A percentile compares a stretch with the other conserved stretches of the same genome.
Conservation (phyloP, 441 rosid genomes). For the Monsonia emarginata region DNA sequence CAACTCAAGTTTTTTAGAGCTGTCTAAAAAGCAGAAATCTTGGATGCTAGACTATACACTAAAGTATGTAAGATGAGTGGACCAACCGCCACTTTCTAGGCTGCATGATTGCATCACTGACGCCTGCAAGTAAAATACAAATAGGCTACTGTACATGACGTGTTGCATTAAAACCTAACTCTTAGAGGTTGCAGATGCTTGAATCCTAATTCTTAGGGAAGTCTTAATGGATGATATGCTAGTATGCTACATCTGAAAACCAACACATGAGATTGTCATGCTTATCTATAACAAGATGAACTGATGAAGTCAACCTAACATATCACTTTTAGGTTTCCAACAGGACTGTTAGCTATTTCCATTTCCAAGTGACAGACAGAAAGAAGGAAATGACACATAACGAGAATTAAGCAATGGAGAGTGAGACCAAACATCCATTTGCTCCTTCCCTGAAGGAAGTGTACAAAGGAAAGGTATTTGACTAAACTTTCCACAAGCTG, state of each 20-base stretch:
- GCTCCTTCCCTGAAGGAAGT: background rate
- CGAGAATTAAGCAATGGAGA: too few species aligned
- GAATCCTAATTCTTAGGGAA: background rate
- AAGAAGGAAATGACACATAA: too few species aligned
- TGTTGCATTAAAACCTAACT: background rate
- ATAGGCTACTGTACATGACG: background rate
- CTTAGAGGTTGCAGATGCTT: background rate
- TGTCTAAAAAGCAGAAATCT: background rate
- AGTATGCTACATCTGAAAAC: background rate
- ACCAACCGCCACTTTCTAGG: background rate
- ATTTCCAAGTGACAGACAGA: too few species aligned
- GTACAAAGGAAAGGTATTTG: background rate
- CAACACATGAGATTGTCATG: background rate
- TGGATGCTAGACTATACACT: background rate
- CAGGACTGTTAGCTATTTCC: background rate
- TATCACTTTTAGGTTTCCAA: background rate
- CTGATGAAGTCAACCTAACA: background rate
- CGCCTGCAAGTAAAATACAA: background rate
- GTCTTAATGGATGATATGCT: background rate
- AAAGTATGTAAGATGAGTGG: background rate
- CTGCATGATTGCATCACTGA: background rate
- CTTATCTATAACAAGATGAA: background rate
- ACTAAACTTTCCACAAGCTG: background rate
- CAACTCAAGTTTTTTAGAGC: background rate
- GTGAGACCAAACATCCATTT: too few species aligned